Evolutionary conservation across 192 early-diverging fungal species (phyloP).

Genomic region (Ambispora gerdemannii): DNA sequence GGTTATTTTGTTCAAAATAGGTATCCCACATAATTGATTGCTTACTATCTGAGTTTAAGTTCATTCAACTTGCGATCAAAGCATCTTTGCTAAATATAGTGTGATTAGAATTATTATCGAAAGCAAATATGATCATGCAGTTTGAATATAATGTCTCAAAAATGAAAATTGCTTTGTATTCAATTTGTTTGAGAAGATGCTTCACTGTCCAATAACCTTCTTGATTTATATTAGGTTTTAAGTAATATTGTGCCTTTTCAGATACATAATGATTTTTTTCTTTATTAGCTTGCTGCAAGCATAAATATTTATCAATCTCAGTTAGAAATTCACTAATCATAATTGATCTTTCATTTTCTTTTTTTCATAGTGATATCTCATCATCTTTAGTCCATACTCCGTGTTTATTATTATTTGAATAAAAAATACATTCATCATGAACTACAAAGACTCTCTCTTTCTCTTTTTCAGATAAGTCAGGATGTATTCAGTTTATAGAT

Average conservation of each 20-base stretch:
- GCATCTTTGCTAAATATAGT: not conserved
- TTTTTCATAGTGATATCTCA: slow-evolving; percentile 1
- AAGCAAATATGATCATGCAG: slow-evolving; percentile 15
- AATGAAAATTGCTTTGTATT: slow-evolving; percentile 20
- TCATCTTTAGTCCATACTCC: no score
- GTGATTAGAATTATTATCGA: slow-evolving; percentile 24
- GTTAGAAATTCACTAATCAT: slow-evolving; percentile 13
- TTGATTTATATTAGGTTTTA: no score
- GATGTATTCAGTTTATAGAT: not conserved
- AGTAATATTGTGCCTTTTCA: not conserved
- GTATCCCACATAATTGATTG: no score
- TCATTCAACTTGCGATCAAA: no score
- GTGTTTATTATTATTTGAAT: no score
- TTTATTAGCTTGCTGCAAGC: no score
- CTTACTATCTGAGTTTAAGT: not conserved
- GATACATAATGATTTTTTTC: not conserved
- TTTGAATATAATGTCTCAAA: slow-evolving; percentile 16
- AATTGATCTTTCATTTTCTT: slow-evolving; percentile 1
- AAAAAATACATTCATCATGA: no score
- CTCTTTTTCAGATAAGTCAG: no score
- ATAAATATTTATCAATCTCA: no score
- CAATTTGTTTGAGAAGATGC: slow-evolving; percentile 19
- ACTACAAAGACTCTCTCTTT: no score
- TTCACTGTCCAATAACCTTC: slow-evolving; percentile 15
- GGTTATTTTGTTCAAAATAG: no score